Base-by-base conservation (phyloP, 768 basidiomycete genomes). In the Asterophora parasitica region DNA sequence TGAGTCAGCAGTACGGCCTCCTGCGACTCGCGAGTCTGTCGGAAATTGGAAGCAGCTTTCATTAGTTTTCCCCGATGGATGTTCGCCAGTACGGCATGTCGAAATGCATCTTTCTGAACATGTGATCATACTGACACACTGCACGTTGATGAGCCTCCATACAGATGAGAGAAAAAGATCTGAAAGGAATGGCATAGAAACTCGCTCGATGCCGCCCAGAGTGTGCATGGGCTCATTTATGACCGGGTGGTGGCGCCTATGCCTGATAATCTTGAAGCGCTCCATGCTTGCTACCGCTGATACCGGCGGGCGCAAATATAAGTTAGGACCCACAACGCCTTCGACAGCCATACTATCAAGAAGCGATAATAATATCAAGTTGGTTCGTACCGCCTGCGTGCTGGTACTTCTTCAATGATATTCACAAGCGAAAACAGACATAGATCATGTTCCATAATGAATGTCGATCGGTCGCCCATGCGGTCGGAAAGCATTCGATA, bases 271-370 rank as follows among this genome's bases (percentile, higher is more conserved):
- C 20, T 5, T 9, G 20, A 4, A 9, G 30, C 12, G 28, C 26
- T 13, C 13, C 17, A 23, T 15, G 40, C 7, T 17, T 30, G 20
- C n/a, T n/a, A n/a, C 53, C 56, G 56, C 41, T 46, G 42, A 47
- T 52, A 50, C 42, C 56, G 56, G 56, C 39, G 15, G 31, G 15
- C 28, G 40, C 28, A 16, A n/a, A n/a, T n/a, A n/a, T n/a, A n/a
- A n/a, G n/a, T n/a, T n/a, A n/a, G n/a, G n/a, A n/a, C n/a, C n/a
- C n/a, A n/a, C n/a, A n/a, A n/a, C 39, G 33, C 20, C 44, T 19
- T 46, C 42, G 38, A 34, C 46, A 6, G 17, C 40, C 34, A 23
- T 23, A n/a, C 48, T 52, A 49, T 52, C 43, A 48, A 56, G 54
- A 51, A 43, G 49, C 50, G 20, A 27, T 17, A 41, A 43, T 34